Percentiles rank a stretch among this genome's conserved stretches.
phyloP scores from a whole-genome alignment of 768 basidiomycete species.

The Russula sp. region DNA sequence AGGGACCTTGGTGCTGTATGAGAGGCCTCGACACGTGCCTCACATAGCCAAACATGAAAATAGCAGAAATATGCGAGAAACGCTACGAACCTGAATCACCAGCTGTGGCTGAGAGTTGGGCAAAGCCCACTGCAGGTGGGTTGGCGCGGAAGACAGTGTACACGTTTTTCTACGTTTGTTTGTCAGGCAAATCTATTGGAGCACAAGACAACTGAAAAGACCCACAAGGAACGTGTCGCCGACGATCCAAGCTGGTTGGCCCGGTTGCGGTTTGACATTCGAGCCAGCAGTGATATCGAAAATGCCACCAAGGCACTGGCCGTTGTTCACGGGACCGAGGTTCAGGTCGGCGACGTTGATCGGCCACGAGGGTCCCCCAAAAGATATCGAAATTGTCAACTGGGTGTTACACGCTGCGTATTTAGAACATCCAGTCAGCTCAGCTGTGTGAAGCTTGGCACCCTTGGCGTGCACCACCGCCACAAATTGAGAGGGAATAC shows the following conservation, averaged over 20 bases:
- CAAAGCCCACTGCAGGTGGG: too few species aligned
- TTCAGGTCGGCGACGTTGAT: conserved; percentile 78
- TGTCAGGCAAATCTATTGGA: too few species aligned
- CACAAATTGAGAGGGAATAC: conserved; percentile 27
- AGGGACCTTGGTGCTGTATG: too few species aligned
- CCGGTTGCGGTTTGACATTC: conserved; percentile 34
- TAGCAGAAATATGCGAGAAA: too few species aligned
- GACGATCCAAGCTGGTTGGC: conserved; percentile 35
- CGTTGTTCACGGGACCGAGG: conserved; percentile 45
- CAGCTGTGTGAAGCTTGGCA: neutral
- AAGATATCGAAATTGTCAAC: conserved; percentile 57
- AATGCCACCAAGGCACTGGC: conserved; percentile 50
- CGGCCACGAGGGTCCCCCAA: conserved; percentile 58
- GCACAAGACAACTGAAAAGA: too few species aligned
- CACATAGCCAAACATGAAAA: too few species aligned
- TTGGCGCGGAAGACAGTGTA: too few species aligned
- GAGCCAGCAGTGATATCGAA: conserved; percentile 60
- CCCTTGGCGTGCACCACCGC: neutral
- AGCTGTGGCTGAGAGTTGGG: too few species aligned
- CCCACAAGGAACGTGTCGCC: conserved; percentile 39
- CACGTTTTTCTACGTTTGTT: too few species aligned
- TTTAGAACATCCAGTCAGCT: neutral
- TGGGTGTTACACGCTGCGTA: conserved; percentile 58
- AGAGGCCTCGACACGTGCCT: too few species aligned
- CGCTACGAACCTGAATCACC: too few species aligned